Conservation (phyloP, 2,329 filamentous ascomycete species). For the Aspergillus glaucus region DNA sequence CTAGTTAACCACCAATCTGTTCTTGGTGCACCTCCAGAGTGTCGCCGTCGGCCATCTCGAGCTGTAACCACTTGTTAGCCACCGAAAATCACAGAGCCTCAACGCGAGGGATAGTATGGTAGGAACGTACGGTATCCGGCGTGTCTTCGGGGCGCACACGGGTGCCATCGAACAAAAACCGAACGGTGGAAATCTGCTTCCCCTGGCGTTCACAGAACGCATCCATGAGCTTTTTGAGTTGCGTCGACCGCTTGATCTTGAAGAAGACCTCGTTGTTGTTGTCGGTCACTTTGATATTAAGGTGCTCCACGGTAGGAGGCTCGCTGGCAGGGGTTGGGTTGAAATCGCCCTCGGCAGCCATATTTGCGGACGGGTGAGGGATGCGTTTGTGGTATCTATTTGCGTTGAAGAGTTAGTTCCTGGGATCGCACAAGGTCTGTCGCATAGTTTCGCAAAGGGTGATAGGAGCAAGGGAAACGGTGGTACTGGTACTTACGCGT, state of each 20-base stretch:
- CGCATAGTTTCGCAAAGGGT: neutral
- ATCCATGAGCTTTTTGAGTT: conserved; percentile 95
- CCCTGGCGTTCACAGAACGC: conserved; percentile 96
- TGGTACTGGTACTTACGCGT: too few species aligned
- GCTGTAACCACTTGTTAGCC: conserved; percentile 46
- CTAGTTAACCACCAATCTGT: conserved; percentile 65
- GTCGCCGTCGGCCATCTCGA: conserved; percentile 95
- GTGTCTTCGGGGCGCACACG: conserved; percentile 85
- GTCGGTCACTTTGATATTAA: conserved; percentile 99
- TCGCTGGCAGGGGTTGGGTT: conserved; percentile 23
- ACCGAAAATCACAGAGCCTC: conserved; percentile 4
- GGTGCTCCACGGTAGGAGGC: conserved; percentile 61
- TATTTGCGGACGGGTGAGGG: neutral
- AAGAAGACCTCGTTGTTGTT: conserved; percentile 99
- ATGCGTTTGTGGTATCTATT: neutral
- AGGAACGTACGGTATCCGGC: conserved; percentile 74
- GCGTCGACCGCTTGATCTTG: conserved; percentile 97
- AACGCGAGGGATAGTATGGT: neutral
- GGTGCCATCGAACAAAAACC: conserved; percentile 94
- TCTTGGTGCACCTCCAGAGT: conserved; percentile 97
- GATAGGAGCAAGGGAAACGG: too few species aligned
- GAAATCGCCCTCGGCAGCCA: conserved; percentile 35
- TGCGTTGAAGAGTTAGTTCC: neutral
- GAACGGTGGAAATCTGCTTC: conserved; percentile 74
- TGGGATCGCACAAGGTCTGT: neutral